Evolutionary conservation across 345 rosid species (phyloP), one percentile per base, ranked within the genome.

Genomic region (Salix arbutifolia): DNA sequence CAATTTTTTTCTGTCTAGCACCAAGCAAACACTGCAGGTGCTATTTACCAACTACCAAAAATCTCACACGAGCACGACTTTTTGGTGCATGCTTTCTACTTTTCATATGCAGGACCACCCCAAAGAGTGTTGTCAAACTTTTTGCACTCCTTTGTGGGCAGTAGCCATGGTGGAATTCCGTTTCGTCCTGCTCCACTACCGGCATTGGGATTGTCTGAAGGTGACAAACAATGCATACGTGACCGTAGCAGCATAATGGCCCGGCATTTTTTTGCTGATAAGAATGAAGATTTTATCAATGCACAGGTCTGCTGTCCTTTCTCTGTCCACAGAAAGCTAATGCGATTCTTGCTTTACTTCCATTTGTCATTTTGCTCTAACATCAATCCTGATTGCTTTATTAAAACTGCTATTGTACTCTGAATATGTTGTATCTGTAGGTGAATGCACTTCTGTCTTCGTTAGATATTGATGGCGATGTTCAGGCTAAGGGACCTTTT

Each of bases 211-310:
- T 81, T 96, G 83, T 96, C 99, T 62, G 86, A 86, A 83, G 88
- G 90, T 84, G 99, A 96, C 87, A 96, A 94, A 82, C 92, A 88
- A 80, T 96, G 99, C 83, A 94, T 96, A 82, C 98, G 97, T n/a
- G 96, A 96, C 77, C 99, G 99, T 69, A 94, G 97, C 85, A 92
- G 93, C 84, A 94, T 96, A 80, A 94, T 96, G 98, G 97, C 99
- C 46, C 89, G 98, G 0, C 99, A 96, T 70, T 86, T 96, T 82
- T 96, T 94, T 74, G 92, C 97, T 2, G 98, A 92, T 82, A 90
- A 86, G 84, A 89, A 85, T 82, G 99, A 96, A 79, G 95, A 94
- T 82, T 96, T 91, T 83, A 91, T 96, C 53, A 88, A 91, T 84
- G 84, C 91, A 65, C 99, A 96, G 98, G 99, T 96, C 76, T 67